A percentile compares a stretch with the other conserved stretches of the same genome.
Evolutionary conservation across 2,329 filamentous ascomycete species (phyloP).

Genomic region (Venturia effusa): DNA sequence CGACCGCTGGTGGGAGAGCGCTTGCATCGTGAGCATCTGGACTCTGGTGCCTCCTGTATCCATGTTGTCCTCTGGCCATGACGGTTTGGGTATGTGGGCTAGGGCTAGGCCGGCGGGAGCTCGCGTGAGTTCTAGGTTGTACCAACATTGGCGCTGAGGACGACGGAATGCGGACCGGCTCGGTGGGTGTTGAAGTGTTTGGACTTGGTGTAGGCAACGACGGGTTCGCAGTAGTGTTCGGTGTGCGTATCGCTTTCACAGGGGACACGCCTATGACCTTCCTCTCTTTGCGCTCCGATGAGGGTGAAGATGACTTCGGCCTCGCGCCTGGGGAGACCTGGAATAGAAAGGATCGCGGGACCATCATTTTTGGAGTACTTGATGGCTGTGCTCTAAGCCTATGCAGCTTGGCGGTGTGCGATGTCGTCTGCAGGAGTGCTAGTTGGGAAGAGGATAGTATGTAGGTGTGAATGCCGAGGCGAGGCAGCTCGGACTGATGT

Average conservation of each 20-base stretch:
- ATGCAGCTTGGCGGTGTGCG: background rate
- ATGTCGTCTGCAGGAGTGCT: background rate
- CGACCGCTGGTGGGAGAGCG: constrained; percentile 42
- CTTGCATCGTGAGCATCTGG: constrained; percentile 4
- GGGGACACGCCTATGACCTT: background rate
- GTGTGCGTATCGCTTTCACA: background rate
- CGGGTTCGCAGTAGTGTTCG: background rate
- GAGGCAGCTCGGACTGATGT: background rate
- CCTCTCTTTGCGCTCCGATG: constrained; percentile 3
- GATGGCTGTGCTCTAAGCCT: background rate
- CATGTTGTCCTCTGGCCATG: constrained; percentile 4
- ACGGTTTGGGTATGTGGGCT: constrained; percentile 1
- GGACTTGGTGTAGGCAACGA: background rate
- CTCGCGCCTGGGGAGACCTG: background rate
- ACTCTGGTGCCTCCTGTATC: background rate
- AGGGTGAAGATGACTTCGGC: background rate
- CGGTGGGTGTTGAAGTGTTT: background rate
- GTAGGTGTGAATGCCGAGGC: background rate
- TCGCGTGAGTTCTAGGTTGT: constrained; percentile 1
- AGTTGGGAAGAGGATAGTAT: background rate
- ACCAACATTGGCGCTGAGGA: background rate
- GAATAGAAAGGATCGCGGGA: constrained; percentile 4
- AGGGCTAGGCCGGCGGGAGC: constrained; percentile 1
- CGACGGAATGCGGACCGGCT: constrained; percentile 8
- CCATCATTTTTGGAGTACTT: background rate